A percentile compares a stretch with the other conserved stretches of the same genome.
Evolutionary conservation across 495 filamentous ascomycete species (phyloP).

Genomic region (Hyaloscypha finlandica): DNA sequence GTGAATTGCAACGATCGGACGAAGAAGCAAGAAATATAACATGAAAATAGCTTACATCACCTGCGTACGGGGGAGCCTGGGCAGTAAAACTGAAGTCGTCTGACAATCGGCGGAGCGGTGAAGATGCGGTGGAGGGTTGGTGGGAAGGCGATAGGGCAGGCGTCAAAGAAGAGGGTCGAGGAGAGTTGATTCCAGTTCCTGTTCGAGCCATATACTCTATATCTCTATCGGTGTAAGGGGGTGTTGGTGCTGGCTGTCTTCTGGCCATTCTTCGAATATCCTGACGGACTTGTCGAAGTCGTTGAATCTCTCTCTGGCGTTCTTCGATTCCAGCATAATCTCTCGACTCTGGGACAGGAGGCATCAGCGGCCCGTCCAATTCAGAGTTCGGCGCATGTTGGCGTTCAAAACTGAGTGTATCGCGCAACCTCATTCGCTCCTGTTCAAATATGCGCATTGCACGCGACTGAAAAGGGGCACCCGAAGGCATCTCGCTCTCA

Average conservation of each 20-base stretch:
- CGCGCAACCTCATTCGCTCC: conserved; percentile 24
- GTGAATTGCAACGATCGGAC: not conserved
- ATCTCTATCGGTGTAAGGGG: conserved; percentile 29
- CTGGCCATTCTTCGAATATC: conserved; percentile 26
- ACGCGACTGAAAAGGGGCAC: conserved; percentile 5
- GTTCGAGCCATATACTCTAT: conserved; percentile 17
- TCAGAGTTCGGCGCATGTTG: conserved; percentile 5
- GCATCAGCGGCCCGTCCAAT: conserved; percentile 29
- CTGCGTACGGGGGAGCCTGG: not conserved
- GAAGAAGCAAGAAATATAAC: not conserved
- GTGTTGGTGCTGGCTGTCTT: conserved; percentile 27
- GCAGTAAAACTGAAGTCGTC: conserved; percentile 16
- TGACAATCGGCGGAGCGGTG: not conserved
- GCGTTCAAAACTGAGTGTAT: conserved; percentile 27
- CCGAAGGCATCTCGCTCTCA: conserved; percentile 5
- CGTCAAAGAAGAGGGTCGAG: conserved; percentile 23
- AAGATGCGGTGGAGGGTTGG: conserved; percentile 6
- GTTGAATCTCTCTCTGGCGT: conserved; percentile 18
- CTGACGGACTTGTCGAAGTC: conserved; percentile 17
- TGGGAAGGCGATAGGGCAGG: conserved; percentile 24
- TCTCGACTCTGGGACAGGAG: conserved; percentile 41
- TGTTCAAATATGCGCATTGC: conserved; percentile 17
- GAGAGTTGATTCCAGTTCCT: conserved; percentile 16
- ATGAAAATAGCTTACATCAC: not conserved
- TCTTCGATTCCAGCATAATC: conserved; percentile 26